Evolutionary conservation across 768 basidiomycete species (phyloP), one percentile per base, ranked within the genome.

Genomic region (Lyophyllum semitale): DNA sequence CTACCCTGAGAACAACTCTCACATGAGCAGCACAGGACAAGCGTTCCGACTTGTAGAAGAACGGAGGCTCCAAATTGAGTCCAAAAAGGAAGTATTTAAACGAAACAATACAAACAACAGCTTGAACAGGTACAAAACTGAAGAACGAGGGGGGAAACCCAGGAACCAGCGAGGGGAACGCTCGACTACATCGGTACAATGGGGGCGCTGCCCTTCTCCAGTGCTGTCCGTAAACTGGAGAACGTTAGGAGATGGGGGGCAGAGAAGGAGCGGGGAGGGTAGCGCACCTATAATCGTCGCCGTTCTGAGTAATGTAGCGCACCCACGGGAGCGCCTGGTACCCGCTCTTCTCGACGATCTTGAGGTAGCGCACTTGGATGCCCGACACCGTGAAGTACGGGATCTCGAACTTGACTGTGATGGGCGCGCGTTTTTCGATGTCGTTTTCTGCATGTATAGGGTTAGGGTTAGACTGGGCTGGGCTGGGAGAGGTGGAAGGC

Each of bases 321-420:
- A 98, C 95, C 95, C 95, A 97, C 1, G 95, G 95, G 41, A 96
- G 72, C 4, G 94, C 93, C 71, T 96, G 93, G 71, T 99, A 98
- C 18, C 95, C 97, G 58, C 91, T 93, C 81, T 98, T 98, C 74
- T 99, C 97, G 0, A 98, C 95, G 49, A 99, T 94, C 73, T 98
- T 98, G 59, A 99, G 82, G 71, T 98, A 98, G 48, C 97, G 85
- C 13, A 99, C 97, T 72, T 98, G 96, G 54, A 98, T 95, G 4
- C 95, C 95, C 0, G 94, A 95, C 4, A 97, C 94, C 0, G 96
- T 98, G 70, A 98, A 98, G 74, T 98, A 98, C 0, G 97, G 96
- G 38, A 99, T 98, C 75, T 98, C 96, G 59, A 95, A 99, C 72
- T 93, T 95, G 69, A 98, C 96, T 0, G 92, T 92, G 59, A 98